Evolutionary conservation across 129 eudicot species (phyloP).

Genomic region (Escallonia herrerae): DNA sequence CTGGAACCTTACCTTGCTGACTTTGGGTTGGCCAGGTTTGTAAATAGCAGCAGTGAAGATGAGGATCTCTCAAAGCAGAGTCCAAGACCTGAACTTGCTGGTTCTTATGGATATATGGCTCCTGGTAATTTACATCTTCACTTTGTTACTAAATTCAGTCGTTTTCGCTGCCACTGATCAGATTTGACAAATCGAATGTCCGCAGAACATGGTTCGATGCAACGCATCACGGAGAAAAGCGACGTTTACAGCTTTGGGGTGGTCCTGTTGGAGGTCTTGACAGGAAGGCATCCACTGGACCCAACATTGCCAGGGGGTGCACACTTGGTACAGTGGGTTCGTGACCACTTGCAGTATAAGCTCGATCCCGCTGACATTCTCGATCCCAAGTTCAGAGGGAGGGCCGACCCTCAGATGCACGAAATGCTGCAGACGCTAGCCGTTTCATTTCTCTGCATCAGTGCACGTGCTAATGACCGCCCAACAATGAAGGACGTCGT

Average conservation of each 20-base stretch:
- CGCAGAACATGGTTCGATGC: slow-evolving; percentile 80
- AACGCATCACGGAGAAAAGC: slow-evolving; percentile 80
- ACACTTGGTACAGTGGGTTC: slow-evolving; percentile 89
- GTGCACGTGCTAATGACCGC: slow-evolving; percentile 73
- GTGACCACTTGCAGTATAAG: slow-evolving; percentile 64
- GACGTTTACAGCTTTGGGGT: slow-evolving; percentile 97
- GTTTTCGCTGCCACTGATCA: not conserved
- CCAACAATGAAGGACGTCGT: slow-evolving; percentile 95
- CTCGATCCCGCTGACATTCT: slow-evolving; percentile 60
- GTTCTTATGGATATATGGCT: slow-evolving; percentile 99
- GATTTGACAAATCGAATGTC: not conserved
- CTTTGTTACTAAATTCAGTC: not conserved
- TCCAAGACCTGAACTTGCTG: slow-evolving; percentile 78
- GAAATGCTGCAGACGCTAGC: slow-evolving; percentile 96
- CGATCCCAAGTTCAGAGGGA: slow-evolving; percentile 75
- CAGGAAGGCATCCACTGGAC: slow-evolving; percentile 98
- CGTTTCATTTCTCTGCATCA: slow-evolving; percentile 74
- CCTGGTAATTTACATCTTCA: slow-evolving; percentile 50
- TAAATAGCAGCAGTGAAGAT: slow-evolving; percentile 16
- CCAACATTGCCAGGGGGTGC: slow-evolving; percentile 89
- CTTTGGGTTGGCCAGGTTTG: slow-evolving; percentile 84
- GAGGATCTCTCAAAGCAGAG: slow-evolving; percentile 29
- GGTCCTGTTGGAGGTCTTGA: slow-evolving; percentile 78
- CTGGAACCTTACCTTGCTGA: slow-evolving; percentile 89
- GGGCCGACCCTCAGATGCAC: slow-evolving; percentile 94